Conservation (phyloP, 129 eudicot genomes). For the Kitagawia praeruptora region DNA sequence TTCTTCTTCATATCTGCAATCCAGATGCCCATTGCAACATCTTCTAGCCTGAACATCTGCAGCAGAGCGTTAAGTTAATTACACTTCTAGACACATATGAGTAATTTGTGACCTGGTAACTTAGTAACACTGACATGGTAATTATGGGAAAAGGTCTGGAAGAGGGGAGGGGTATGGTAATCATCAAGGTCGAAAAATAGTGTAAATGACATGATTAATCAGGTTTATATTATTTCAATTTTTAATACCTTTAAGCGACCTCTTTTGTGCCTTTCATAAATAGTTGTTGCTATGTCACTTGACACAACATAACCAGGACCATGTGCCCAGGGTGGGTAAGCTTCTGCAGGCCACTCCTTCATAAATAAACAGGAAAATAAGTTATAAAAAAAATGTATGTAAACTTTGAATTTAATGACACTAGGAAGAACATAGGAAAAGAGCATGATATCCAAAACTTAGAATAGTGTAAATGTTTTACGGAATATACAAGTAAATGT, state of each 20-base stretch:
- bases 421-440: not conserved
- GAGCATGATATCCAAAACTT: not conserved
- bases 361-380: constrained; percentile 5
- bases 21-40: constrained; percentile 98
- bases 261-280: constrained; percentile 53
- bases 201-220: not conserved
- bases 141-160: not conserved
- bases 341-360: constrained; percentile 80
- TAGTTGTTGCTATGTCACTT: constrained; percentile 66
- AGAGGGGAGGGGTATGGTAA: not conserved
- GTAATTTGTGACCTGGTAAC: not conserved
- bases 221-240: not conserved
- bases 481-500: not conserved
- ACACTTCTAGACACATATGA: not conserved
- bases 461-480: not conserved
- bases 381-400: not conserved
- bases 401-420: not conserved
- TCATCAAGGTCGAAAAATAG: not conserved
- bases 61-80: not conserved
- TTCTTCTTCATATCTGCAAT: constrained; percentile 61
- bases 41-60: constrained; percentile 94
- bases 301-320: constrained; percentile 95
- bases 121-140: not conserved
- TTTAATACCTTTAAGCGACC: constrained; percentile 61
- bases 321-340: constrained; percentile 93